A percentile compares a stretch with the other conserved stretches of the same genome.
Conservation (phyloP, 305 asterid species). For the Galium porrigens region DNA sequence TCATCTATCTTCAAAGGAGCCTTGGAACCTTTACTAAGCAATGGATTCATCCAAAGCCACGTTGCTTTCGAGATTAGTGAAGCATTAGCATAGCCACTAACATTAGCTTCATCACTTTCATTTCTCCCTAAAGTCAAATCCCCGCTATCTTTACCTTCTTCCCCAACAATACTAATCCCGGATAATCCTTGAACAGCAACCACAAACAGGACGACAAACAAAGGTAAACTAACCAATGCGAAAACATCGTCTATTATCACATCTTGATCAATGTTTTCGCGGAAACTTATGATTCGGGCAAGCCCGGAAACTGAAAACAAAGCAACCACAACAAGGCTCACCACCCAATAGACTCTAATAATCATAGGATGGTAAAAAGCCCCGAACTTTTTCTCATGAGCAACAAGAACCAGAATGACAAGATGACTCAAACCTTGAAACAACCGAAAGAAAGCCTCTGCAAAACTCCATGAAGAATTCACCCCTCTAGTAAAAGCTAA, state of each 20-base stretch:
- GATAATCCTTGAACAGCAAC: conserved; percentile 29
- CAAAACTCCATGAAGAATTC: conserved; percentile 25
- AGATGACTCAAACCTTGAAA: conserved; percentile 32
- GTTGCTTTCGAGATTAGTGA: conserved; percentile 37
- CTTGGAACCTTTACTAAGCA: conserved; percentile 38
- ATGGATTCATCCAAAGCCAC: conserved; percentile 57
- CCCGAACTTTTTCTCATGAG: conserved; percentile 36
- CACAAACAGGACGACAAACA: conserved; percentile 24
- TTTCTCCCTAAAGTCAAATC: conserved; percentile 6
- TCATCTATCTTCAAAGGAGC: conserved; percentile 36
- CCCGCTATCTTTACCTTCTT: conserved; percentile 11
- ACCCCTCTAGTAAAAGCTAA: conserved; percentile 28
- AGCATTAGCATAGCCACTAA: conserved; percentile 43
- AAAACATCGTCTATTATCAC: conserved; percentile 33
- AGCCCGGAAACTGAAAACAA: conserved; percentile 25
- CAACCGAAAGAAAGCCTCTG: conserved; percentile 28
- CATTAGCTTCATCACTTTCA: conserved; percentile 20
- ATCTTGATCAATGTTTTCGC: conserved; percentile 10
- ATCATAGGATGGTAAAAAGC: conserved; percentile 35
- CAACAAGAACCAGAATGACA: conserved; percentile 25
- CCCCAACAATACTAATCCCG: conserved; percentile 14
- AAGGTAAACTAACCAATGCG: conserved; percentile 30
- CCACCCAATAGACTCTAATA: conserved; percentile 36
- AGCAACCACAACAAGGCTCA: conserved; percentile 21
- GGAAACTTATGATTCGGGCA: conserved; percentile 20